Evolutionary conservation across 2,329 filamentous ascomycete species (phyloP).

Genomic region (Fusarium liriodendri): DNA sequence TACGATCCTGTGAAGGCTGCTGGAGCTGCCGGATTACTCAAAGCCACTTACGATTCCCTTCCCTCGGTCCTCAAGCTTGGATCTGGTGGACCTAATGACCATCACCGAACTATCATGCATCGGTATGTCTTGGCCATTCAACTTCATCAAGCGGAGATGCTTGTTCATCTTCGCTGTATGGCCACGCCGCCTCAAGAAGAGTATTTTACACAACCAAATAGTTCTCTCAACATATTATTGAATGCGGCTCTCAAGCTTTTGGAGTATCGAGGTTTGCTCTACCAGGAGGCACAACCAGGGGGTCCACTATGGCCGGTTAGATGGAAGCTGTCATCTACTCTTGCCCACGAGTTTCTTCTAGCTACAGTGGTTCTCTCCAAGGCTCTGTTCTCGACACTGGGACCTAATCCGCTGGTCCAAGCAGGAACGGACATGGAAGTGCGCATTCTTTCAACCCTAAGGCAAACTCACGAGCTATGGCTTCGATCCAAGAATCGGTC

Average conservation of each 20-base stretch:
- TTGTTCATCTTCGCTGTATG: not conserved
- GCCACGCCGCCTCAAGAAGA: not conserved
- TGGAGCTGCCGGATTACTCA: not conserved
- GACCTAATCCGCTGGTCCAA: not conserved
- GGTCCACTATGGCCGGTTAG: not conserved
- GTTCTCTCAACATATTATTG: not conserved
- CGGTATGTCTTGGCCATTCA: not conserved
- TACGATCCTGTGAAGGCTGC: not conserved
- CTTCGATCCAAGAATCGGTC: slow-evolving; percentile 1
- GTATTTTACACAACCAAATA: not conserved
- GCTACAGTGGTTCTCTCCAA: slow-evolving; percentile 9
- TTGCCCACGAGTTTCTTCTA: slow-evolving; percentile 12
- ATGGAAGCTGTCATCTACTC: slow-evolving; percentile 8
- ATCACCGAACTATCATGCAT: not conserved
- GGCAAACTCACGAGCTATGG: slow-evolving; percentile 4
- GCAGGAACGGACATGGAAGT: not conserved
- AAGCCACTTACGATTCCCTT: not conserved
- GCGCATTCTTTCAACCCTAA: not conserved
- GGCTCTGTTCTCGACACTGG: slow-evolving; percentile 1
- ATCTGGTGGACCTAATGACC: not conserved
- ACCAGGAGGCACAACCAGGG: slow-evolving; percentile 5
- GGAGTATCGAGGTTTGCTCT: not conserved
- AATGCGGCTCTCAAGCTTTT: slow-evolving; percentile 7
- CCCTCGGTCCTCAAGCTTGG: not conserved
- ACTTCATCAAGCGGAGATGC: not conserved